A percentile compares a stretch with the other conserved stretches of the same genome.
Conservation (phyloP, 2,329 filamentous ascomycete genomes). For the Triangularia setosa region DNA sequence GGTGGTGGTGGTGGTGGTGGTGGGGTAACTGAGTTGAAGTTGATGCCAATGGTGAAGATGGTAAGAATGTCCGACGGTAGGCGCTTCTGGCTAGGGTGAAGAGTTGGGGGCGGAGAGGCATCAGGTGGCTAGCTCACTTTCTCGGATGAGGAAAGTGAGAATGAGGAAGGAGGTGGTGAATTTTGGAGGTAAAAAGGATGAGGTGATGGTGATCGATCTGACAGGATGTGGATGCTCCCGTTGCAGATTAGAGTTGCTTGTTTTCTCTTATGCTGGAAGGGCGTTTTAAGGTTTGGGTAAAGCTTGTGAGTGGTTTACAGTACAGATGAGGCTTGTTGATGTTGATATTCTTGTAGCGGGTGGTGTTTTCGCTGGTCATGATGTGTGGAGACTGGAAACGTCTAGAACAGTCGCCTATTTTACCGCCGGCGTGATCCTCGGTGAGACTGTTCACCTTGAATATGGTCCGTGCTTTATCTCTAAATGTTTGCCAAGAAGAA, state of each 20-base stretch:
- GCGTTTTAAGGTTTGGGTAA: not conserved
- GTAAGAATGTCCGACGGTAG: not conserved
- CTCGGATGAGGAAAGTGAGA: not conserved
- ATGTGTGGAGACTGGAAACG: constrained; percentile 9
- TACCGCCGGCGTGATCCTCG: not conserved
- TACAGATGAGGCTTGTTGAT: not conserved
- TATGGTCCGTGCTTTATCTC: not conserved
- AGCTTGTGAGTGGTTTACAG: constrained; percentile 4
- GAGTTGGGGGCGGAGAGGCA: not conserved
- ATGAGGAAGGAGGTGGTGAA: not conserved
- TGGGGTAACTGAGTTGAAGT: not conserved
- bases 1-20: not conserved
- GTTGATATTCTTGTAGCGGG: not conserved
- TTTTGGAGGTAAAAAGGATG: not conserved
- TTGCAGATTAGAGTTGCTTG: not conserved
- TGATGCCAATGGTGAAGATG: not conserved
- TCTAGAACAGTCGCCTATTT: constrained; percentile 17
- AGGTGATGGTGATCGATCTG: constrained; percentile 1
- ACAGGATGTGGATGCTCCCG: not conserved
- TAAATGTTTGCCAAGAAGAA: not conserved
- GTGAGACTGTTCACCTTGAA: not conserved
- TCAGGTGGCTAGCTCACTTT: not conserved
- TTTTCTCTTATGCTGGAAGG: not conserved
- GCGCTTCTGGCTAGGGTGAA: not conserved
- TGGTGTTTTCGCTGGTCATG: not conserved